Evolutionary conservation across 176 grass and related monocot species (phyloP).

Genomic region (Hyparrhenia diplandra): DNA sequence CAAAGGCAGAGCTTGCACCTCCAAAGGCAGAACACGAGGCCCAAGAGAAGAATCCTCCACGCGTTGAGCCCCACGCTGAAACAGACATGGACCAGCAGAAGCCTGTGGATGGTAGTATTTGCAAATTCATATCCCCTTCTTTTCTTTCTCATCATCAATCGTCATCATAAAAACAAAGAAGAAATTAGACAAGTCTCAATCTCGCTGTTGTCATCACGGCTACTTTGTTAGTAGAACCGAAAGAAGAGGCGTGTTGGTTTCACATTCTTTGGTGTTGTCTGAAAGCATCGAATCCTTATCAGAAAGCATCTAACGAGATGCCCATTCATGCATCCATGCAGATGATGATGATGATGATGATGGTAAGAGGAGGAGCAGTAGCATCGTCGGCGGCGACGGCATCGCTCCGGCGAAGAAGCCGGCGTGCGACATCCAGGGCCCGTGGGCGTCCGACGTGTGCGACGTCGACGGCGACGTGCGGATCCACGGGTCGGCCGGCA

Average conservation of each 20-base stretch:
- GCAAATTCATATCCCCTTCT: neutral
- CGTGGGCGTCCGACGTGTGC: conserved; percentile 54
- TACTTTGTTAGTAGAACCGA: neutral
- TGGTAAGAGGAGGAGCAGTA: neutral
- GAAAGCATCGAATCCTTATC: neutral
- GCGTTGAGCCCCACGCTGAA: neutral
- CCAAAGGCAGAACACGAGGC: neutral
- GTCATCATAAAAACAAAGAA: neutral
- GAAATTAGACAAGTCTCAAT: neutral
- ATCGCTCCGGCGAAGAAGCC: conserved; percentile 37
- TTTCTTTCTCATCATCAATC: neutral
- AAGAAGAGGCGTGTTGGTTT: conserved; percentile 16
- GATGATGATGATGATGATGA: conserved; percentile 17
- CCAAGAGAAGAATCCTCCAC: conserved; percentile 7
- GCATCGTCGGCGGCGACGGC: neutral
- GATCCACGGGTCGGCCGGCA: conserved; percentile 35
- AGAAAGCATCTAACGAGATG: neutral
- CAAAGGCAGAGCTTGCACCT: neutral
- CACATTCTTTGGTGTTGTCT: neutral
- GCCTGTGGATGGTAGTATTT: conserved; percentile 18
- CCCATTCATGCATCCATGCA: conserved; percentile 26
- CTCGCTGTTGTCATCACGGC: neutral
- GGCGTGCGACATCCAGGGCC: conserved; percentile 64
- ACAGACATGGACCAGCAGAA: neutral
- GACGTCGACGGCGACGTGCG: conserved; percentile 53